Evolutionary conservation across 139 green algal genomes (phyloP), one percentile per base, ranked within the genome.

Genomic region (Picochlorum costavermella): DNA sequence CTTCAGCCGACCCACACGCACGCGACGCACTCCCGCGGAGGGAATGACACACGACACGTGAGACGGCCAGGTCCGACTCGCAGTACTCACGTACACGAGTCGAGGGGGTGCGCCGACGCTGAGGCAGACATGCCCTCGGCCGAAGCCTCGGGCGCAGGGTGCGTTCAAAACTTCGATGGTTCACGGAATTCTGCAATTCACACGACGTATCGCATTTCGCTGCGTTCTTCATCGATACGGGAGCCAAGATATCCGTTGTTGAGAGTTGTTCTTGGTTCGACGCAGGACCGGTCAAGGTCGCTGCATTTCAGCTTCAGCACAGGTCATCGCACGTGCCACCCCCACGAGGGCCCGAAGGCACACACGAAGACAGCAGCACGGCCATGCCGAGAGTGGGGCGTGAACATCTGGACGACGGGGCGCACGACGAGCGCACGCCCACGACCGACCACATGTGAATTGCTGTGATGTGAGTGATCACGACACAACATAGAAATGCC

Each of bases 191-290:
- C 83, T 76, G 84, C 86, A 93, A 93, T 93, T 93, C 86, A 88
- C 86, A 91, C 78, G 90, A 92, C 80, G 81, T 94, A 90, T 94
- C 86, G 84, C 84, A 94, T 88, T 92, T 92, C 85, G 85, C 86
- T 90, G 84, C 86, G 86, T 90, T 90, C 86, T 94, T 94, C 86
- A 92, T 94, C 85, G 83, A 84, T 88, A 77, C 81, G 74, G 81
- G 84, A 91, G 84, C 84, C 72, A 88, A 58, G 50, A 58, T 58
- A 58, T 58, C 50, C 50, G 50, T 90, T 89, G 83, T 89, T 89
- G 81, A 90, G 82, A 89, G 84, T 91, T 91, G 79, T 88, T 68
- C 79, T 69, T 69, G 56, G 64, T 81, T 74, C 51, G 1, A 9
- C 11, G 11, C 16, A 29, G n/a, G n/a, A n/a, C n/a, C n/a, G n/a